Evolutionary conservation across 2,329 filamentous ascomycete genomes (phyloP).

Genomic region (Monilinia fructigena): DNA sequence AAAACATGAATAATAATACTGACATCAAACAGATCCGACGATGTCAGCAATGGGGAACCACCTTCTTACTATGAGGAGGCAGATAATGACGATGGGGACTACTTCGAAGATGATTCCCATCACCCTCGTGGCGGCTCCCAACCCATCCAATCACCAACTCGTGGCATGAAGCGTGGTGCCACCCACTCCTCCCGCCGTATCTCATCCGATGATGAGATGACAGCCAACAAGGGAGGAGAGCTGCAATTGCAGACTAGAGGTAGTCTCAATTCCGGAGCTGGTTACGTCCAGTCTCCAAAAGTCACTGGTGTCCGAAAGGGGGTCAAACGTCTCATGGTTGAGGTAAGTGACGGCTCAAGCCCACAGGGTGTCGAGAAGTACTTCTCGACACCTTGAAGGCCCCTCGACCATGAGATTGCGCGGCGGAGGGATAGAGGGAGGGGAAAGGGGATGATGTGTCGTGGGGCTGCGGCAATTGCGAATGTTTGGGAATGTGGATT

Average conservation of each 20-base stretch:
- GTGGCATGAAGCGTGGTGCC: neutral
- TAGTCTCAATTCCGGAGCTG: neutral
- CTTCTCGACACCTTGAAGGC: constrained; percentile 1
- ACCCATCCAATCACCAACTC: neutral
- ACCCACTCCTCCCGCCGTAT: neutral
- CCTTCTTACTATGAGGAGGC: neutral
- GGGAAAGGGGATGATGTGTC: neutral
- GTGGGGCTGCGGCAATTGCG: neutral
- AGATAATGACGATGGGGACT: neutral
- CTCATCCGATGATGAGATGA: neutral
- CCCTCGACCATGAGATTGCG: neutral
- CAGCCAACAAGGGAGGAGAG: neutral
- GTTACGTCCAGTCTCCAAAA: neutral
- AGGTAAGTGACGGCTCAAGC: neutral
- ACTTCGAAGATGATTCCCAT: constrained; percentile 1
- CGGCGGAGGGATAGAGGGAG: no score
- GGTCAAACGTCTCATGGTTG: neutral
- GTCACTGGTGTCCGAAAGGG: constrained; percentile 3
- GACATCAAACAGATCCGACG: constrained; percentile 5
- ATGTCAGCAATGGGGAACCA: constrained; percentile 5
- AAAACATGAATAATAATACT: neutral
- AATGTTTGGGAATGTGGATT: constrained; percentile 5
- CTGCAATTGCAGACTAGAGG: neutral
- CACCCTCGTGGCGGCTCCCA: neutral
- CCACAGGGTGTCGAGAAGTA: neutral